Conservation (phyloP, 2,329 filamentous ascomycete species). For the Colletotrichum sp. region DNA sequence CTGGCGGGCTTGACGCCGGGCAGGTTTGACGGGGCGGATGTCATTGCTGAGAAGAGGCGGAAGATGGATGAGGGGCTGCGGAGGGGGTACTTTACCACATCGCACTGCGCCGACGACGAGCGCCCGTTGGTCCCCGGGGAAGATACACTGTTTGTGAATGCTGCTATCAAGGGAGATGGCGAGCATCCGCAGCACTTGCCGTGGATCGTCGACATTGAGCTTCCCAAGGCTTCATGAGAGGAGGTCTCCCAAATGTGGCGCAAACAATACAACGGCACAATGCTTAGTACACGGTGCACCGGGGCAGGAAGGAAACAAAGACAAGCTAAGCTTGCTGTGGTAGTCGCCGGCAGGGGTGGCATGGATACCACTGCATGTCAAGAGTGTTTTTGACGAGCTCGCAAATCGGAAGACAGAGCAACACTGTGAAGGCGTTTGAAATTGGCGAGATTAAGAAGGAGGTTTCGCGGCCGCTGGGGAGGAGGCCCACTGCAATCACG, state of each 20-base stretch:
- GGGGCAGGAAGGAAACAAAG: background rate
- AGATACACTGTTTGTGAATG: constrained; percentile 62
- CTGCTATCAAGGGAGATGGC: constrained; percentile 54
- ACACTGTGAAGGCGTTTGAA: background rate
- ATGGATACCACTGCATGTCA: background rate
- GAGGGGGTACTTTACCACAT: constrained; percentile 32
- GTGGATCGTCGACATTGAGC: constrained; percentile 1
- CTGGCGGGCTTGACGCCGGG: background rate
- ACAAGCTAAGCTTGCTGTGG: background rate
- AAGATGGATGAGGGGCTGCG: constrained; percentile 11
- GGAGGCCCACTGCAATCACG: background rate
- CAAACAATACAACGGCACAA: background rate
- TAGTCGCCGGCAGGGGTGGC: background rate
- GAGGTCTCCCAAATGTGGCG: background rate
- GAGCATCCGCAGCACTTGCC: constrained; percentile 30
- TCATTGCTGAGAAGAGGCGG: background rate
- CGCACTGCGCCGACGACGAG: constrained; percentile 27
- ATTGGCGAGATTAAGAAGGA: background rate
- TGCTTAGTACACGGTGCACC: background rate
- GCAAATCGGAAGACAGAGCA: background rate
- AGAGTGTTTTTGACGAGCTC: background rate
- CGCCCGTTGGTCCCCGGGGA: constrained; percentile 34
- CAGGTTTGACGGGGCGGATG: background rate
- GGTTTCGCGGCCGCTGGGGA: background rate
- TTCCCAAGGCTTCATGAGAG: background rate